These are phyloP conservation scores for Ceratobasidium sp. DNA, from an alignment of 1,284 basidiomycete species.

Conservation along the genomic window DNA sequence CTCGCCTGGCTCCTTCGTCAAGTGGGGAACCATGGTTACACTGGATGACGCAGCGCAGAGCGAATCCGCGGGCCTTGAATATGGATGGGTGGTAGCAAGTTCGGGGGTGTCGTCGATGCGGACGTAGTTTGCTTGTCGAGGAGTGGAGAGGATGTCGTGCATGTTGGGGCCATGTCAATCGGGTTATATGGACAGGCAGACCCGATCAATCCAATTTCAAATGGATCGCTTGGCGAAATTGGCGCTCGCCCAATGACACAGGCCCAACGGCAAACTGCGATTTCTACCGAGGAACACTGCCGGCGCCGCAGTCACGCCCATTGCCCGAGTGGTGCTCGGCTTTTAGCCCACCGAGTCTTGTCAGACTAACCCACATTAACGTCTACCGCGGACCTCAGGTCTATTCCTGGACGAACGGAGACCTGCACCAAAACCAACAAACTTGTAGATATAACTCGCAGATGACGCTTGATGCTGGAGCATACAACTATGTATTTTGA, in stretches of 20 bases:
- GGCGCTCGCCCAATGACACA: neutral
- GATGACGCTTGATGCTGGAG: too few species aligned
- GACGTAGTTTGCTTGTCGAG: slow-evolving; percentile 1
- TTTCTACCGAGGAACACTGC: slow-evolving; percentile 1
- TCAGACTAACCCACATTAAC: too few species aligned
- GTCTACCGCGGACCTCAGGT: too few species aligned
- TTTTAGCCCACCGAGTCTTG: too few species aligned
- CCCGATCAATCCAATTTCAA: neutral
- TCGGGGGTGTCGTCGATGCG: slow-evolving; percentile 6
- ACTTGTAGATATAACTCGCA: too few species aligned
- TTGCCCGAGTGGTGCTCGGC: too few species aligned
- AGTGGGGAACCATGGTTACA: neutral
- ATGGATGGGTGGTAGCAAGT: neutral
- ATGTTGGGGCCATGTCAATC: neutral
- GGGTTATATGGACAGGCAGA: neutral
- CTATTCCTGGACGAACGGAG: too few species aligned
- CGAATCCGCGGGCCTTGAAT: neutral
- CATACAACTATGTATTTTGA: slow-evolving; percentile 7
- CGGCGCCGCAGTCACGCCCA: neutral
- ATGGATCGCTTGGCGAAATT: slow-evolving; percentile 3
- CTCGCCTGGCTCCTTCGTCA: neutral
- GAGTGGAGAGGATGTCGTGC: slow-evolving; percentile 4
- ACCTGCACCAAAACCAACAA: too few species aligned
- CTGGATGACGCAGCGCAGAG: neutral
- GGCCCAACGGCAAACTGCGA: neutral